Conservation (phyloP, 2,329 filamentous ascomycete genomes). For the Xylariaceae sp. region DNA sequence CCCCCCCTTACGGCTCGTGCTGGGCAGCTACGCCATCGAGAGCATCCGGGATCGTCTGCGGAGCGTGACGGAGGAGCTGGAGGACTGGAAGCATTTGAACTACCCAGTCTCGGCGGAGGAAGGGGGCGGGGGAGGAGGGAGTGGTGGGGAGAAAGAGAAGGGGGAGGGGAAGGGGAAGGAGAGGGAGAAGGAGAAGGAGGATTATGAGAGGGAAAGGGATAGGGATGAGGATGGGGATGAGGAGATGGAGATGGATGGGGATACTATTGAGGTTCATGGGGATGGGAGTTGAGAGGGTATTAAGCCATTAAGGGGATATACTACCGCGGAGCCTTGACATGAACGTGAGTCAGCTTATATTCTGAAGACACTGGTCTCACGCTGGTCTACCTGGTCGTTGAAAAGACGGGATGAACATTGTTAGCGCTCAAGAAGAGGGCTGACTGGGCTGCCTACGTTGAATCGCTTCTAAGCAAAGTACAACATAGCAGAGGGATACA, state of each 20-base stretch:
- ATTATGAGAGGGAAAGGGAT: not conserved
- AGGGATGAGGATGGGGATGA: not conserved
- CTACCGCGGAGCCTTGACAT: too few relatives aligned
- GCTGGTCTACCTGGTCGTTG: too few relatives aligned
- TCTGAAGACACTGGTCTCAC: too few relatives aligned
- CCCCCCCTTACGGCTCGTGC: constrained; percentile 77
- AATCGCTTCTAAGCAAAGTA: too few relatives aligned
- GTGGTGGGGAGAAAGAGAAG: constrained; percentile 24
- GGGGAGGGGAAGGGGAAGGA: constrained; percentile 10
- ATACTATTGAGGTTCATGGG: not conserved
- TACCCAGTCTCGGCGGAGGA: constrained; percentile 42
- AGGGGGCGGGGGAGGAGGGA: constrained; percentile 22
- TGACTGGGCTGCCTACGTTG: too few relatives aligned
- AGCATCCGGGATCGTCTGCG: constrained; percentile 86
- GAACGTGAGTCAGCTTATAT: too few relatives aligned
- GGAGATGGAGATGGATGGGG: not conserved
- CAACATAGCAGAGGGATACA: too few relatives aligned
- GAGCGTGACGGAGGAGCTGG: constrained; percentile 90
- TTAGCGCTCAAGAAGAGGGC: too few relatives aligned
- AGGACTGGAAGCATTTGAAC: constrained; percentile 87
- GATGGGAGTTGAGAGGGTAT: not conserved
- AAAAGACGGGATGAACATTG: too few relatives aligned
- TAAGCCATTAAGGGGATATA: too few relatives aligned
- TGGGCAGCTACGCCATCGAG: constrained; percentile 93
- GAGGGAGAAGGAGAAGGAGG: not conserved